Conservation (phyloP, 306 rosid species). For the Senna siamea region DNA sequence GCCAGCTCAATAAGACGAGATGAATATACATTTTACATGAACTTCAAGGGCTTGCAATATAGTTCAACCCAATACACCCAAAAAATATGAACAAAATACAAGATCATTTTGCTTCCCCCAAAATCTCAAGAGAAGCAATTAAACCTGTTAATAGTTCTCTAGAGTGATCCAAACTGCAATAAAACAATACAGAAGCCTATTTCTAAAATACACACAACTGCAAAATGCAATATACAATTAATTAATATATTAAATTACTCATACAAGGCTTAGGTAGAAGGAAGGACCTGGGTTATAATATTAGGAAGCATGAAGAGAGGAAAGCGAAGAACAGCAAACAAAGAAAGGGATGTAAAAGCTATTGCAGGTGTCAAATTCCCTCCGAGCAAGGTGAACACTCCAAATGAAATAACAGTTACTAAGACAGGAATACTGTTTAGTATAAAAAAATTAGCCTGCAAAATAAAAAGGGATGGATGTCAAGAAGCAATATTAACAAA, state of each 20-base stretch:
- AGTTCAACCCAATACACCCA: too few species aligned
- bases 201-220: not conserved
- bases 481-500: conserved; percentile 29
- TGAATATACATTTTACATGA: too few species aligned
- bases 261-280: not conserved
- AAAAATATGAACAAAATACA: too few species aligned
- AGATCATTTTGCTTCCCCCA: too few species aligned
- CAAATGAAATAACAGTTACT: conserved; percentile 94
- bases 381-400: conserved; percentile 90
- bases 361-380: conserved; percentile 92
- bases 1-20: too few species aligned
- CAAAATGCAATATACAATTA: not conserved
- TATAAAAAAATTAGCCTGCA: conserved; percentile 82
- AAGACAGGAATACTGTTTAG: conserved; percentile 92
- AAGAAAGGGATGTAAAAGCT: conserved; percentile 95
- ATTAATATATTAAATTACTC: not conserved
- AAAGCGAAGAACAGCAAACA: conserved; percentile 94
- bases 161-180: not conserved
- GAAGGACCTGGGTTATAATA: conserved; percentile 87
- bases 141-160: not conserved
- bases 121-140: not conserved
- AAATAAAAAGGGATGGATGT: conserved; percentile 36
- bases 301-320: conserved; percentile 99
- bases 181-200: not conserved
- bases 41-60: too few species aligned